Evolutionary conservation across 176 grass and related monocot species (phyloP), one percentile per base, ranked within the genome.

Genomic region (Avena eriantha): DNA sequence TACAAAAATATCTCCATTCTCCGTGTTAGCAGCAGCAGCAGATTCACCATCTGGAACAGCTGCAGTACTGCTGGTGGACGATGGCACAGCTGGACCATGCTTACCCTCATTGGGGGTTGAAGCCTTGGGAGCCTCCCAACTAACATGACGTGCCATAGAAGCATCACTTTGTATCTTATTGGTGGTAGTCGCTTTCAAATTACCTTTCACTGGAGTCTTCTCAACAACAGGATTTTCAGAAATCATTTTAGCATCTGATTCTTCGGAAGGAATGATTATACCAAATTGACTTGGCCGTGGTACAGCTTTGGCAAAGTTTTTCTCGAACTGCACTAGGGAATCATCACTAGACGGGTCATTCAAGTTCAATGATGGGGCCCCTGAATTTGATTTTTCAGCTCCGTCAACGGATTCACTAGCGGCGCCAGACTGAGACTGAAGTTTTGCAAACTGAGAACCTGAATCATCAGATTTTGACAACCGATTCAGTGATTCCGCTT

Each of bases 371-470:
- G 47, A 29, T 45, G 35, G 71, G 46, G 45, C 18, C 54, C 68
- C 74, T 91, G 61, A 45, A 77, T 88, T 82, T 87, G 86, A 47
- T 64, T 87, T 90, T 66, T 94, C 94, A 77, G 8, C 79, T 77
- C 80, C 92, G 39, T 90, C 89, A 79, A 74, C 55, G 60, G 93
- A 26, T 59, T 92, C 87, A 41, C 39, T 41, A 69, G 73, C 39
- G 75, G 76, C 72, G 87, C 83, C 82, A 90, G 90, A 80, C 31
- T 86, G 84, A 11, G 90, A 91, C 60, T 96, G 92, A 59, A 81
- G 82, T 83, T 93, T 92, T 31, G 94, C 73, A 90, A 91, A 95
- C 76, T 98, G 92, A 69, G 97, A 88, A 64, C 89, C 89, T 55
- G 73, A 77, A 77, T 77, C 73, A 77, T 77, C 73, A 34, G 73